Evolutionary conservation across 345 rosid species (phyloP).

Genomic region (Lumnitzera racemosa): DNA sequence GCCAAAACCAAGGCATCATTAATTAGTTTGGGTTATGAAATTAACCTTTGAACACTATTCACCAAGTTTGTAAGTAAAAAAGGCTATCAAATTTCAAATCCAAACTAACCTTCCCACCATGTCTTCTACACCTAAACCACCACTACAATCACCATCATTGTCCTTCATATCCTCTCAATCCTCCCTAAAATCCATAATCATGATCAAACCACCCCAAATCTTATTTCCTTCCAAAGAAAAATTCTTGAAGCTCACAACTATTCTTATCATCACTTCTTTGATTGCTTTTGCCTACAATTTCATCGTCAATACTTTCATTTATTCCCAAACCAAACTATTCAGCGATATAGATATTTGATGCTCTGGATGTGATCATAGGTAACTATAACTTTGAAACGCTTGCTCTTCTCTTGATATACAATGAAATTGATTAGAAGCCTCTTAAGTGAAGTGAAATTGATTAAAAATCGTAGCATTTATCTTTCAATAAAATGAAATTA

Average conservation of each 20-base stretch:
- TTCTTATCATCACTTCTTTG: slow-evolving; percentile 49
- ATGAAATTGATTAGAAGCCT: too few species aligned
- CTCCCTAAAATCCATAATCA: slow-evolving; percentile 11
- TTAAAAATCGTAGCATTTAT: too few species aligned
- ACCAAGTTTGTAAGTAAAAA: too few species aligned
- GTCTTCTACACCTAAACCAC: slow-evolving; percentile 29
- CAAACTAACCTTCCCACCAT: background rate
- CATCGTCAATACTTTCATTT: slow-evolving; percentile 21
- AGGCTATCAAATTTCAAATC: background rate
- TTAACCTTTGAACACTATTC: too few species aligned
- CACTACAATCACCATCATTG: background rate
- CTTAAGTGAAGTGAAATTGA: too few species aligned
- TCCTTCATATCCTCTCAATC: slow-evolving; percentile 18
- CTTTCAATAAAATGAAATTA: too few species aligned
- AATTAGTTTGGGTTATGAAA: too few species aligned
- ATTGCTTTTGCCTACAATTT: slow-evolving; percentile 60
- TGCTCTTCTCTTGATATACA: background rate
- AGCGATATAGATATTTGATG: slow-evolving; percentile 39
- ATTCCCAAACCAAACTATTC: slow-evolving; percentile 43
- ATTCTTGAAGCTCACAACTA: slow-evolving; percentile 35
- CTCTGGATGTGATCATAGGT: slow-evolving; percentile 43
- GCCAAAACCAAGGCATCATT: too few species aligned
- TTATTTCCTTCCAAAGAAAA: slow-evolving; percentile 70
- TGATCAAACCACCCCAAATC: slow-evolving; percentile 50
- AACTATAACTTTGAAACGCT: background rate